These are phyloP conservation scores for Fusarium sp. DNA, from an alignment of 2,329 filamentous ascomycete genomes.

Conservation along the genomic window DNA sequence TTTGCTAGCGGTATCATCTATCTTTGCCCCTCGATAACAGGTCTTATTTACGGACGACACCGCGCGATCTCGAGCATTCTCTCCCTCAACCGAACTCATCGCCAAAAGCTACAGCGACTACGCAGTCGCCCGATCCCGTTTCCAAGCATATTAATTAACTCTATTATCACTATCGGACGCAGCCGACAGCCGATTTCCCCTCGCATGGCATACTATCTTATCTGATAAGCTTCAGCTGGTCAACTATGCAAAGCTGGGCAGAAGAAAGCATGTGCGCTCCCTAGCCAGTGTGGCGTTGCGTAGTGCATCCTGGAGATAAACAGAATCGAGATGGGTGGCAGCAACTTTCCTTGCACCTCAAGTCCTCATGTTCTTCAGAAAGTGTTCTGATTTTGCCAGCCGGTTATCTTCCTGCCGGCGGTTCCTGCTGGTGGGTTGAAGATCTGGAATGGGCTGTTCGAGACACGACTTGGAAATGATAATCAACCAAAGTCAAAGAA, in stretches of 20 bases:
- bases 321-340: conserved; percentile 34
- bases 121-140: conserved; percentile 39
- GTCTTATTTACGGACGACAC: not conserved
- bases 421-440: conserved; percentile 6
- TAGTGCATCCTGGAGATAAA: conserved; percentile 34
- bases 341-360: not conserved
- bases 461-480: not conserved
- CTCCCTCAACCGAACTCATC: not conserved
- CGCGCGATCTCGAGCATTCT: not conserved
- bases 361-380: not conserved
- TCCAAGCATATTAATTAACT: not conserved
- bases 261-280: conserved; percentile 6
- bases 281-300: conserved; percentile 15
- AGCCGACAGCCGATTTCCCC: conserved; percentile 38
- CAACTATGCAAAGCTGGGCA: conserved; percentile 24
- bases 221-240: conserved; percentile 33
- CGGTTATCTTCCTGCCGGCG: not conserved
- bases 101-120: not conserved
- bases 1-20: not conserved
- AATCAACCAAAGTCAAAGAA: conserved; percentile 3
- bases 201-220: conserved; percentile 21
- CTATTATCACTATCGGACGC: conserved; percentile 27
- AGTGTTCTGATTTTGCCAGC: not conserved
- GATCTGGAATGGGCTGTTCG: not conserved
- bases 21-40: not conserved